Evolutionary conservation across 805 yeast species (phyloP), one percentile per base, ranked within the genome.

Genomic region (Wickerhamomyces silvicola): DNA sequence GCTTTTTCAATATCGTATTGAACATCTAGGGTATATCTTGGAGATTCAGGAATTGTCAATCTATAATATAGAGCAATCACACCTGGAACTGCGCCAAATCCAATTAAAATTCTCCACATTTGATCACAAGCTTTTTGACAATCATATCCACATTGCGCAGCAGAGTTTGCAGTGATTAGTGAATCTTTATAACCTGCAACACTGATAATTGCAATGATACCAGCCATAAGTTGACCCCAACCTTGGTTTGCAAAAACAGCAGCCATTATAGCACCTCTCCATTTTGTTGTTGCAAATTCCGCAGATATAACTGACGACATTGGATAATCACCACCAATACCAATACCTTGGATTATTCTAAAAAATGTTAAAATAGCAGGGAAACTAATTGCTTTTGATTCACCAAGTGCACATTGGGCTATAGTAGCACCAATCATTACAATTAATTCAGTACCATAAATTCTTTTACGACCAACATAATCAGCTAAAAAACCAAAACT

Each of bases 191-290:
- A 87, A 50, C 77, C 94, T 36, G 80, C 82, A 45, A 84, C 81
- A 54, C 76, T 70, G 37, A 83, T 54, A 40, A 86, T 63, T 36
- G 94, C 84, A 48, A 86, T 83, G 44, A 86, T 68, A 75, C 90
- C 95, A 39, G 86, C 95, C 13, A 78, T 54, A 39, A 87, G 72
- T 68, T 88, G 96, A 60, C 97, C 97, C 78, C 92, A 76, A 62
- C 96, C 97, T 67, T 88, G 97, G 69, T 87, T 87, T 36, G 96
- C 90, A 61, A 88, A 88, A 36, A 86, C 95, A 18, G 95, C 94
- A 55, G 84, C 87, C 95, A 86, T 86, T 50, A 85, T 85, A 44
- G 95, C 95, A 72, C 96, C 96, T 78, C 96, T 83, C 94, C 95
- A 86, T 62, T 82, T 85, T 45, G 95, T 86, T 38, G 95, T 84